Percentiles rank a stretch among this genome's conserved stretches.
Evolutionary conservation across 2,329 filamentous ascomycete genomes (phyloP).

Genomic region (Calonectria hongkongensis): DNA sequence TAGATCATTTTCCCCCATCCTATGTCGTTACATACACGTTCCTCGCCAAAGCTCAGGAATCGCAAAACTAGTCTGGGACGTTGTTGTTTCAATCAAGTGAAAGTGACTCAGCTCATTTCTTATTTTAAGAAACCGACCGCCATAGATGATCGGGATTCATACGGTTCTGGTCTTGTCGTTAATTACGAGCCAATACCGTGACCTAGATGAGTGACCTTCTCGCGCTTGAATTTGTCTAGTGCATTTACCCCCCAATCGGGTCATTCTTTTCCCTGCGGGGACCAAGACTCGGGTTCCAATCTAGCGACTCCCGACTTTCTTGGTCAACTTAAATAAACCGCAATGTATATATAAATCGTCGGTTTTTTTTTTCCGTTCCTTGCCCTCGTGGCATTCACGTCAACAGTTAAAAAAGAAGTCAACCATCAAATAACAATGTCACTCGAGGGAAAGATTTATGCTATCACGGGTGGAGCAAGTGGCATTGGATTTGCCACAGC

Average conservation of each 20-base stretch:
- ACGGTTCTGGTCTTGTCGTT: too few species aligned
- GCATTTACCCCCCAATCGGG: slow-evolving; percentile 44
- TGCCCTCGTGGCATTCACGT: background rate
- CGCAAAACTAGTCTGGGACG: too few species aligned
- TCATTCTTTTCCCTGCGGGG: slow-evolving; percentile 40
- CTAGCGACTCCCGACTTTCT: slow-evolving; percentile 27
- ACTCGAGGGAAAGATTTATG: slow-evolving; percentile 60
- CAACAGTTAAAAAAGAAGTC: background rate
- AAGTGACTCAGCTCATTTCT: background rate
- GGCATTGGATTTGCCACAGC: slow-evolving; percentile 67
- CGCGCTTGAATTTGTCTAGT: slow-evolving; percentile 21
- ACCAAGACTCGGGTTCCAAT: slow-evolving; percentile 32
- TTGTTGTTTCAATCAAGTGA: background rate
- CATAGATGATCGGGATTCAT: background rate
- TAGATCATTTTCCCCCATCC: slow-evolving; percentile 12
- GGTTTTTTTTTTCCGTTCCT: background rate
- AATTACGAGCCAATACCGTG: background rate
- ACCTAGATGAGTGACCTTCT: background rate
- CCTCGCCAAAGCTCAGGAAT: background rate
- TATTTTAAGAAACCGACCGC: too few species aligned
- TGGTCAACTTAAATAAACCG: background rate
- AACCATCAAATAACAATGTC: slow-evolving; percentile 51
- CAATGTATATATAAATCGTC: background rate
- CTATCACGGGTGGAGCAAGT: slow-evolving; percentile 65
- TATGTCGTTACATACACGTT: background rate